A percentile compares a stretch with the other conserved stretches of the same genome.
Conservation (phyloP, 2,329 filamentous ascomycete species). For the Lasiodiplodia theobromae region DNA sequence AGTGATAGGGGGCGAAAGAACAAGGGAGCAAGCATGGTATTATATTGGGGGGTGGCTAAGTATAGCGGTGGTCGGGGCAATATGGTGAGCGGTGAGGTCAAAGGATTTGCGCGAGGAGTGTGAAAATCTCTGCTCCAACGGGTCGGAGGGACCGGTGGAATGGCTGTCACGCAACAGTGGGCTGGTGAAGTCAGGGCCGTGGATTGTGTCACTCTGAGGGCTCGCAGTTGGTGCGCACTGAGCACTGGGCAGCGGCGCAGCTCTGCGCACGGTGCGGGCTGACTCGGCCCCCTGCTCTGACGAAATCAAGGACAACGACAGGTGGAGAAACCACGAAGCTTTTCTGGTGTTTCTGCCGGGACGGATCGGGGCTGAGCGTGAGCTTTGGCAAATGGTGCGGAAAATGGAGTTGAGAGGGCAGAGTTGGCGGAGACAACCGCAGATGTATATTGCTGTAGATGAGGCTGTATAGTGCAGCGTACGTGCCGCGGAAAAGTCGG, state of each 20-base stretch:
- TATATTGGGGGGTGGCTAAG: no score
- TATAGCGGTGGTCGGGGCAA: background rate
- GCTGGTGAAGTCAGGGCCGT: background rate
- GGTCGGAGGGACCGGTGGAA: background rate
- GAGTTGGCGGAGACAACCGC: slow-evolving; percentile 1
- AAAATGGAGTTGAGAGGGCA: background rate
- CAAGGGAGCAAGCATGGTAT: background rate
- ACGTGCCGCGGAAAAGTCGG: background rate
- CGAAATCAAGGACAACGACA: slow-evolving; percentile 20
- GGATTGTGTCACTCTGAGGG: slow-evolving; percentile 15
- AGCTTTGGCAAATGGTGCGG: background rate
- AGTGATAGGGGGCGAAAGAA: background rate
- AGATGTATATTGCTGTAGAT: background rate
- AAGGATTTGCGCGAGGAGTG: background rate
- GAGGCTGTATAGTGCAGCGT: background rate
- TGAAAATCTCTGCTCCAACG: background rate
- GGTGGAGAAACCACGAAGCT: slow-evolving; percentile 2
- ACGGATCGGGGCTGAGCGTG: background rate
- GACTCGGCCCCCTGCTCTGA: slow-evolving; percentile 9
- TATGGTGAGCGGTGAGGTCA: background rate
- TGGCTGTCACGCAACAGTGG: slow-evolving; percentile 9
- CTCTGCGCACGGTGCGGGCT: slow-evolving; percentile 16
- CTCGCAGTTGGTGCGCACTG: background rate
- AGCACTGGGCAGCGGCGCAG: slow-evolving; percentile 4
- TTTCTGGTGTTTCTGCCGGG: background rate